These are phyloP conservation scores for Phaeotremella fagi DNA, from an alignment of 768 basidiomycete genomes.

Conservation along the genomic window DNA sequence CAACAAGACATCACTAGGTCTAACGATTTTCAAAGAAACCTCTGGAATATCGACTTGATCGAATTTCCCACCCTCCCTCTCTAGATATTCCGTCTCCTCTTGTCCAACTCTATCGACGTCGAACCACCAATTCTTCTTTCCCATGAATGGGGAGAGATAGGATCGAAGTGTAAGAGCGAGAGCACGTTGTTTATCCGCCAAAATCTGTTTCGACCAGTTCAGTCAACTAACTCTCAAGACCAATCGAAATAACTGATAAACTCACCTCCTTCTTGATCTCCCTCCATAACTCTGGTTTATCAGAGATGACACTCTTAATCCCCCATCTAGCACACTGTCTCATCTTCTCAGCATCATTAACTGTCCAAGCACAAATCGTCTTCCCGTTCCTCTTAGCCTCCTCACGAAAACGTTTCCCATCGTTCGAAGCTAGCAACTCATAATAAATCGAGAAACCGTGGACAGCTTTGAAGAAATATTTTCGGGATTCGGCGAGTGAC, in stretches of 20 bases:
- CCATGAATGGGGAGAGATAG: conserved; percentile 25
- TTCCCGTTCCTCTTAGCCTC: conserved; percentile 62
- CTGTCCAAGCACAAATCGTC: conserved; percentile 85
- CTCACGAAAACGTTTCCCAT: conserved; percentile 66
- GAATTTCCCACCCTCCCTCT: conserved; percentile 42
- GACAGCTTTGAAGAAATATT: conserved; percentile 84
- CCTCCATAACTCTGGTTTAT: conserved; percentile 45
- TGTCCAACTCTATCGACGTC: conserved; percentile 25
- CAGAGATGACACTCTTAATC: conserved; percentile 43
- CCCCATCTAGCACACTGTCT: conserved; percentile 49
- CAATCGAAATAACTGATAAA: conserved; percentile 1
- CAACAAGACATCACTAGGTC: conserved; percentile 5
- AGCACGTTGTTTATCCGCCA: conserved; percentile 19
- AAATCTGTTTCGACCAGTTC: conserved; percentile 15
- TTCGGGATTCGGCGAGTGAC: conserved; percentile 65
- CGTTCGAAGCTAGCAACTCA: conserved; percentile 61
- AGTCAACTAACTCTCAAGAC: not conserved
- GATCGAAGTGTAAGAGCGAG: conserved; percentile 22
- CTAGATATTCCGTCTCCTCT: conserved; percentile 45
- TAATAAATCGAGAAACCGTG: conserved; percentile 84
- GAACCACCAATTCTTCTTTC: conserved; percentile 36
- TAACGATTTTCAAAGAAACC: conserved; percentile 20
- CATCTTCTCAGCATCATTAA: conserved; percentile 73
- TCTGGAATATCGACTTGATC: conserved; percentile 18
- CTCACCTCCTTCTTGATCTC: conserved; percentile 37